phyloP scores from a whole-genome alignment of 495 filamentous ascomycete species.

The Daldinia bambusicola region DNA sequence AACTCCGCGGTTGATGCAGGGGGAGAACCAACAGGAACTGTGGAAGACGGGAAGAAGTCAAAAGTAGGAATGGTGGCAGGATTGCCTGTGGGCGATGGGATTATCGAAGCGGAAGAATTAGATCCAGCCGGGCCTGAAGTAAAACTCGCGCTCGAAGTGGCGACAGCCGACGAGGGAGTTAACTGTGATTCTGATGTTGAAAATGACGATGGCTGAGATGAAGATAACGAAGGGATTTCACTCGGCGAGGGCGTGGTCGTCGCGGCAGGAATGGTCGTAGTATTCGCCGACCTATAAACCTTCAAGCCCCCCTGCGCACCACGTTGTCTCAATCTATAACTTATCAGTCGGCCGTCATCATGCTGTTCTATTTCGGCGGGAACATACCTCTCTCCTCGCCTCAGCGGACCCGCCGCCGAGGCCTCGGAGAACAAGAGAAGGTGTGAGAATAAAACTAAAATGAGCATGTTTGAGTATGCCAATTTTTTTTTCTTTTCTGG shows the following conservation, averaged over 20 bases:
- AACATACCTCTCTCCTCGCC: constrained; percentile 44
- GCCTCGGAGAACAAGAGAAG: constrained; percentile 46
- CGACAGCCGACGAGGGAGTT: constrained; percentile 10
- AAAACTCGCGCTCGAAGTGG: constrained; percentile 19
- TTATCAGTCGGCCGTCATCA: constrained; percentile 30
- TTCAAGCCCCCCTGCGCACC: constrained; percentile 24
- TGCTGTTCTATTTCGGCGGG: constrained; percentile 8
- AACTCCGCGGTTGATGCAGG: constrained; percentile 11
- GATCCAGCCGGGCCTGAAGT: constrained; percentile 14
- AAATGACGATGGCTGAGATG: constrained; percentile 20
- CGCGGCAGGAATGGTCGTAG: constrained; percentile 23
- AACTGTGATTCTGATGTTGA: constrained; percentile 12
- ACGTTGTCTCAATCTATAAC: constrained; percentile 33
- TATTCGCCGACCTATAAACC: constrained; percentile 40
- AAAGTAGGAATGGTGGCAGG: constrained; percentile 40
- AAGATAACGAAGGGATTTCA: constrained; percentile 28
- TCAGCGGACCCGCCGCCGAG: constrained; percentile 49
- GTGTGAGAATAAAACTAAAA: constrained; percentile 45
- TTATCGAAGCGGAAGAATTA: constrained; percentile 35
- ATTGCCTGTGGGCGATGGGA: constrained; percentile 33
- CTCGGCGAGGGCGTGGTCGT: constrained; percentile 23
- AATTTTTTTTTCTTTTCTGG: constrained; percentile 7
- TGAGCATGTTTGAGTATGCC: constrained; percentile 38
- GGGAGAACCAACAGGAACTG: constrained; percentile 23
- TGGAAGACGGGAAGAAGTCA: constrained; percentile 46